These are phyloP conservation scores for Boletus rufocinnamomeus DNA, from an alignment of 768 basidiomycete species.

Conservation along the genomic window DNA sequence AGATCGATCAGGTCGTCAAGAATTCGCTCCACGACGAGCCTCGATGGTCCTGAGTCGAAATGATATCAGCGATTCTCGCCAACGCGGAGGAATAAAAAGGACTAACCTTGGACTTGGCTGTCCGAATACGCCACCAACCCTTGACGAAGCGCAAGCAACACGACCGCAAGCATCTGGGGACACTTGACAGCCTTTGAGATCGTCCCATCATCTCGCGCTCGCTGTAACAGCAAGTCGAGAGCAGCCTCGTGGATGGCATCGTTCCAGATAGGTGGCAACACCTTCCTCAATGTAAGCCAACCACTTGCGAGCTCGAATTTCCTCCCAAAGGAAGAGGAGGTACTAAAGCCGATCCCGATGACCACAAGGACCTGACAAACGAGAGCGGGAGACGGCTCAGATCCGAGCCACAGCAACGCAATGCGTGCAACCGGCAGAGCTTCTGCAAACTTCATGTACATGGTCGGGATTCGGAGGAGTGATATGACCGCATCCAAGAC, in stretches of 20 bases:
- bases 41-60: slow-evolving; percentile 25
- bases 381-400: slow-evolving; percentile 62
- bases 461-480: slow-evolving; percentile 54
- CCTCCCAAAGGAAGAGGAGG: slow-evolving; percentile 64
- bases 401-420: slow-evolving; percentile 75
- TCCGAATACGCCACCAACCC: slow-evolving; percentile 45
- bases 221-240: slow-evolving; percentile 69
- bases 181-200: slow-evolving; percentile 46
- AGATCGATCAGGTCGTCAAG: slow-evolving; percentile 70
- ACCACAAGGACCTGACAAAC: slow-evolving; percentile 61
- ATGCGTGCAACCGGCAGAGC: slow-evolving; percentile 80
- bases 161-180: slow-evolving; percentile 69
- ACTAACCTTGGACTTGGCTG: slow-evolving; percentile 21
- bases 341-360: slow-evolving; percentile 54
- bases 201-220: slow-evolving; percentile 12
- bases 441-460: slow-evolving; percentile 69
- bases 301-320: slow-evolving; percentile 88
- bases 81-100: background rate
- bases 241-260: slow-evolving; percentile 62
- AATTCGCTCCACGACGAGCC: slow-evolving; percentile 34
- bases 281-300: slow-evolving; percentile 72
- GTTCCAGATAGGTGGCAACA: slow-evolving; percentile 73
- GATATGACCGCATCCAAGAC: slow-evolving; percentile 67
- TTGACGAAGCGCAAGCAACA: slow-evolving; percentile 66
- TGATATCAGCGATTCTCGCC: background rate